Conservation (phyloP, 257 asterid species). For the Eucommia ulmoides region DNA sequence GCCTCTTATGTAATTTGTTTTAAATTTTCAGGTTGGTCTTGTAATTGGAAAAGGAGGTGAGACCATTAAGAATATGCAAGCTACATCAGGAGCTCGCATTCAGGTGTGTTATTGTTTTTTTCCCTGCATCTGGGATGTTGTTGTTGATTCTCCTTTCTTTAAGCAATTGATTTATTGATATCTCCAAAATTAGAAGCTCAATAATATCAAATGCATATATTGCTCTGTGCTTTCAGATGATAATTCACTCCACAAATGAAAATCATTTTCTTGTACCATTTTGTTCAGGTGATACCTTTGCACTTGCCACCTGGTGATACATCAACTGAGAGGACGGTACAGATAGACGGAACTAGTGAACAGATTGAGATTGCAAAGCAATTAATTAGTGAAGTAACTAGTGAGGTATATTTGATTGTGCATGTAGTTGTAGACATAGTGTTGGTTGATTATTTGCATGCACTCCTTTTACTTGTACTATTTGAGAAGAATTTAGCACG, state of each 20-base stretch:
- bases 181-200: no score
- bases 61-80: conserved; percentile 88
- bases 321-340: conserved; percentile 77
- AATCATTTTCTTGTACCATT: neutral
- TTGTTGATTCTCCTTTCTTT: no score
- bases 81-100: conserved; percentile 76
- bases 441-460: no score
- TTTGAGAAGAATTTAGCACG: no score
- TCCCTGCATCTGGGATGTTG: neutral
- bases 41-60: conserved; percentile 98
- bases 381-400: conserved; percentile 66
- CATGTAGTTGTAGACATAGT: no score
- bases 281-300: conserved; percentile 78
- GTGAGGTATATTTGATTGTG: conserved; percentile 65
- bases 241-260: no score
- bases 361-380: conserved; percentile 84
- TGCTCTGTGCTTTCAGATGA: no score
- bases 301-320: conserved; percentile 93
- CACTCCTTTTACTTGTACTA: no score
- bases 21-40: conserved; percentile 68
- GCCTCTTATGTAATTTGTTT: conserved; percentile 2
- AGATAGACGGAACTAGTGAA: conserved; percentile 80
- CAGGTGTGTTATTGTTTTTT: conserved; percentile 31
- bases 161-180: no score
- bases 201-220: no score